Conservation (phyloP, 768 basidiomycete species). For the Tulasnella sp. region DNA sequence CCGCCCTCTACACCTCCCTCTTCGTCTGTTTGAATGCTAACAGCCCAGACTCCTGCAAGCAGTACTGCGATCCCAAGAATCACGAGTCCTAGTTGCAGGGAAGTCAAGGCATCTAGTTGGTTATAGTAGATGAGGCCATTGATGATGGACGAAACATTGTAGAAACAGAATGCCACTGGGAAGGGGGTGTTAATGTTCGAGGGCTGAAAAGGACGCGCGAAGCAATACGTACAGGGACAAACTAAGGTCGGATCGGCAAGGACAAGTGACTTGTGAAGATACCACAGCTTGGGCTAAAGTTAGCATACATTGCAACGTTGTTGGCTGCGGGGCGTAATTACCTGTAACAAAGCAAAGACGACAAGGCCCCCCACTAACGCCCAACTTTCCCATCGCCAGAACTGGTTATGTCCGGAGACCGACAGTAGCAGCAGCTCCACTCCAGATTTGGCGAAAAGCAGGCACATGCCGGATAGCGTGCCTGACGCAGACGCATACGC, state of each 20-base stretch:
- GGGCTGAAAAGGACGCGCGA: neutral
- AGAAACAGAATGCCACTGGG: conserved; percentile 84
- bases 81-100: conserved; percentile 62
- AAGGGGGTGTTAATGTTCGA: conserved; percentile 18
- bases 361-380: conserved; percentile 58
- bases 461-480: conserved; percentile 81
- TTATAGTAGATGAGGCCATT: conserved; percentile 85
- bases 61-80: conserved; percentile 62
- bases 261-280: conserved; percentile 64
- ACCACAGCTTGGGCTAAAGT: conserved; percentile 41
- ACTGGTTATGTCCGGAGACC: conserved; percentile 62
- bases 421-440: conserved; percentile 79
- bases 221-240: conserved; percentile 54
- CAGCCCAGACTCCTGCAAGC: conserved; percentile 80
- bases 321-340: conserved; percentile 20
- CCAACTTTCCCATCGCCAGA: conserved; percentile 78
- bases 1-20: conserved; percentile 30
- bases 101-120: conserved; percentile 60
- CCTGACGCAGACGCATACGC: conserved; percentile 83
- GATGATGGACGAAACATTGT: conserved; percentile 83
- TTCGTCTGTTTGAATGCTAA: conserved; percentile 58
- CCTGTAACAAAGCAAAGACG: conserved; percentile 63
- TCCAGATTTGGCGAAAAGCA: conserved; percentile 87
- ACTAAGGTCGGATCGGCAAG: conserved; percentile 77
- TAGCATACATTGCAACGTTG: conserved; percentile 25